Evolutionary conservation across 331 rosid species (phyloP).

Genomic region (Arachis monticola): DNA sequence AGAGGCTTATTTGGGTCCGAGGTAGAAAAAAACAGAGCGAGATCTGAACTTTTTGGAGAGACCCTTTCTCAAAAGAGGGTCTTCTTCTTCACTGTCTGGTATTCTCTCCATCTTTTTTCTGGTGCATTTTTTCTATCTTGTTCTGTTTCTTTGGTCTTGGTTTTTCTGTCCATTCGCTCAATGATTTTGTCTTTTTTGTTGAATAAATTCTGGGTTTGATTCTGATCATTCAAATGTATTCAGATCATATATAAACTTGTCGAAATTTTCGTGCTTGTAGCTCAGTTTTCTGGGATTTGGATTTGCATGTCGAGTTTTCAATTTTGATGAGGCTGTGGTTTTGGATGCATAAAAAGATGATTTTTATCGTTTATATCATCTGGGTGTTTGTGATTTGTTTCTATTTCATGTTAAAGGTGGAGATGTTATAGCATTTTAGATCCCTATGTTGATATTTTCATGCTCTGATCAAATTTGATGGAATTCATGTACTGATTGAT

Average conservation of each 20-base stretch:
- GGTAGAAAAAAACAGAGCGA: constrained; percentile 40
- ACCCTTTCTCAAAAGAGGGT: constrained; percentile 48
- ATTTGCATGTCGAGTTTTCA: constrained; percentile 44
- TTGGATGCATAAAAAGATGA: not conserved
- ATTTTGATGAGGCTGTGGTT: constrained; percentile 3
- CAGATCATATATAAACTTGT: constrained; percentile 31
- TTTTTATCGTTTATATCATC: constrained; percentile 24
- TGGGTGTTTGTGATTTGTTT: constrained; percentile 29
- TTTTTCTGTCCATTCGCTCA: not conserved
- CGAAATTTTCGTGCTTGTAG: constrained; percentile 12
- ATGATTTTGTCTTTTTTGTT: constrained; percentile 13
- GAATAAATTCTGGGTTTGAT: constrained; percentile 33
- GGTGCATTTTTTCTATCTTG: not conserved
- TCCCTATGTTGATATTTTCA: constrained; percentile 14
- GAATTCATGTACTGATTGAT: constrained; percentile 4
- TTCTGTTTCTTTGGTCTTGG: not conserved
- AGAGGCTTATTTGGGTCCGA: not conserved
- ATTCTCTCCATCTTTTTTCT: not conserved
- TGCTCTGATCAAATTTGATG: constrained; percentile 19
- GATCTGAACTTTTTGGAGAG: constrained; percentile 63
- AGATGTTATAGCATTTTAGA: constrained; percentile 23
- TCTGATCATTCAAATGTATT: constrained; percentile 32
- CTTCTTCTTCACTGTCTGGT: constrained; percentile 45
- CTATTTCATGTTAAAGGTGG: constrained; percentile 39
- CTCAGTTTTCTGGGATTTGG: constrained; percentile 29